Evolutionary conservation across 805 yeast genomes (phyloP).

Genomic region (Lachancea waltii): DNA sequence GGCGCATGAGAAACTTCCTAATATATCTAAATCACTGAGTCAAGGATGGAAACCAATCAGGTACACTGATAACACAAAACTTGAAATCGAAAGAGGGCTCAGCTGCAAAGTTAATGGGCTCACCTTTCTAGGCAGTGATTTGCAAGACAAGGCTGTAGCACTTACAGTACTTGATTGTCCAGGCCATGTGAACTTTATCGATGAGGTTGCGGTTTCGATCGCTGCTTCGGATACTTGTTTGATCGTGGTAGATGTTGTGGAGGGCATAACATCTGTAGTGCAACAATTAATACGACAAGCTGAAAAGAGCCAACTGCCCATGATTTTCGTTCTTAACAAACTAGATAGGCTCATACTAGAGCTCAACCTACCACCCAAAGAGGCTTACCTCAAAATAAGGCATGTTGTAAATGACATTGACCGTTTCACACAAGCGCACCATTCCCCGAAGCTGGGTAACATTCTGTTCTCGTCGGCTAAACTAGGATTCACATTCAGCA

Average conservation of each 20-base stretch:
- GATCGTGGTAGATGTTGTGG: constrained; percentile 76
- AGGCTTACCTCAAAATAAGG: constrained; percentile 63
- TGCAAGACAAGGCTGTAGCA: constrained; percentile 47
- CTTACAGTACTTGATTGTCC: constrained; percentile 79
- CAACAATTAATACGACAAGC: constrained; percentile 49
- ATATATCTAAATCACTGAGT: constrained; percentile 25
- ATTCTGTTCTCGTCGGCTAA: constrained; percentile 69
- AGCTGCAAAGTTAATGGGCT: constrained; percentile 59
- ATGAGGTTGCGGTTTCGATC: constrained; percentile 58
- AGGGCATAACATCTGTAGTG: constrained; percentile 64
- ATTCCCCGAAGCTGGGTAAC: constrained; percentile 58
- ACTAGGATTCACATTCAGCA: constrained; percentile 57
- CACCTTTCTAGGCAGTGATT: constrained; percentile 50
- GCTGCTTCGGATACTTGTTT: constrained; percentile 58
- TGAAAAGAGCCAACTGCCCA: constrained; percentile 41
- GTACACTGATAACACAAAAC: constrained; percentile 63
- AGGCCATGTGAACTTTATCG: constrained; percentile 81
- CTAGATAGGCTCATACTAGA: constrained; percentile 82
- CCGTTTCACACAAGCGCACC: constrained; percentile 37
- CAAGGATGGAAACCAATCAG: constrained; percentile 43
- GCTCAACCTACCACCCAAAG: constrained; percentile 63
- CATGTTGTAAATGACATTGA: constrained; percentile 61
- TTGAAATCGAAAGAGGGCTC: constrained; percentile 67
- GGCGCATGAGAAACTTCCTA: constrained; percentile 46
- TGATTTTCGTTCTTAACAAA: constrained; percentile 67